Evolutionary conservation across 306 rosid genomes (phyloP).

Genomic region (Trifolium subterraneum): DNA sequence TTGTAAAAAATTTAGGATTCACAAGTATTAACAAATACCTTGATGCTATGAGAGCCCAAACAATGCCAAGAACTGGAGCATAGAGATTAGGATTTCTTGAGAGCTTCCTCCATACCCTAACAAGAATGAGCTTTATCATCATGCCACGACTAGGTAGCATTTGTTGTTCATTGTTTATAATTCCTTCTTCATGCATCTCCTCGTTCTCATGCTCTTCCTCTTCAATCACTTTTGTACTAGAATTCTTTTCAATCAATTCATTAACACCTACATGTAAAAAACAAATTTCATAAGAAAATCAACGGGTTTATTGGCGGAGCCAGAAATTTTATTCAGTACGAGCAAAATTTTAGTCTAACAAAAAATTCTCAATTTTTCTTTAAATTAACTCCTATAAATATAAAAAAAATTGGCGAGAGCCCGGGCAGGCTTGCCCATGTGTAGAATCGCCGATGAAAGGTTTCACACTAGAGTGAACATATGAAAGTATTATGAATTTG

Average conservation of each 20-base stretch:
- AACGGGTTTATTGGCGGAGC: no score
- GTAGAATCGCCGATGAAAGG: no score
- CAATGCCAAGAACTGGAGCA: conserved; percentile 47
- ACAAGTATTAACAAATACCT: conserved; percentile 45
- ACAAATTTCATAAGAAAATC: background rate
- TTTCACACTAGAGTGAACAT: no score
- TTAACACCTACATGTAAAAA: conserved; percentile 34
- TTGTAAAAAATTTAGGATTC: background rate
- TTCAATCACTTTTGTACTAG: conserved; percentile 42
- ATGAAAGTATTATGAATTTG: no score
- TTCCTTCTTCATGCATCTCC: conserved; percentile 49
- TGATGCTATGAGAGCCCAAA: conserved; percentile 62
- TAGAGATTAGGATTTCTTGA: conserved; percentile 76
- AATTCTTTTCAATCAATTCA: conserved; percentile 49
- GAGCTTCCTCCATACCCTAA: conserved; percentile 82
- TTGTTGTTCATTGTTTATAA: conserved; percentile 51
- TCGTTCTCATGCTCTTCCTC: conserved; percentile 42
- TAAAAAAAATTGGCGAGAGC: no score
- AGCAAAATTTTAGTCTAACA: no score
- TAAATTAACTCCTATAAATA: no score
- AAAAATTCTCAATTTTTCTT: no score
- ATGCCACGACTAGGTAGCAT: conserved; percentile 70
- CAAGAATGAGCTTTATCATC: conserved; percentile 78
- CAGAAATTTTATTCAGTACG: no score
- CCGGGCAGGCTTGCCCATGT: no score